Base-by-base conservation (phyloP, 1,284 basidiomycete species). In the Dichomitus squalens region DNA sequence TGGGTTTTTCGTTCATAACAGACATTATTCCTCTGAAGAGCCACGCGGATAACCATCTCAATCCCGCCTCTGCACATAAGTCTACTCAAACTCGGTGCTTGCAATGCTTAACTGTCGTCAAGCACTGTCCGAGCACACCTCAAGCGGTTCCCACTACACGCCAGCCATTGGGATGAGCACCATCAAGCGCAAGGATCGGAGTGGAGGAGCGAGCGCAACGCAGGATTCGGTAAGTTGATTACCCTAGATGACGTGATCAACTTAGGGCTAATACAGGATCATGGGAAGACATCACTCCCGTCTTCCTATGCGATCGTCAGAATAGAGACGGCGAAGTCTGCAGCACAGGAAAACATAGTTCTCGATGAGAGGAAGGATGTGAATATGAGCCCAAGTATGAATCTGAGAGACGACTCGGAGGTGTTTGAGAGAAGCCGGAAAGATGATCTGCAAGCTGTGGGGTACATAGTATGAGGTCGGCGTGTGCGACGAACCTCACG, bases 31-130 rank as follows among this genome's bases (percentile, higher is more conserved):
- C 16, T 3, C n/a, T 5, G 39, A 23, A 38, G 21, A 27, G 49
- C 14, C 36, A 39, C 7, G 7, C 36, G 27, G 21, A 18, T 7
- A 29, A 39, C 7, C 41, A 1, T 12, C 4, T 7, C 40, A 51
- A n/a, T n/a, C n/a, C n/a, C n/a, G n/a, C n/a, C n/a, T n/a, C n/a
- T n/a, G n/a, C n/a, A n/a, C n/a, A n/a, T n/a, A n/a, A n/a, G 49
- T 38, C 16, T 51, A 51, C 49, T 25, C 36, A 9, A 51, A 51
- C 27, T 51, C 49, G 49, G 49, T 51, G 5, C 49, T 51, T 16
- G 49, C 49, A 12, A 38, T 51, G 38, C 41, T 44, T 23, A 44
- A 44, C 41, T 44, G 41, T 27, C 41, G 41, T n/a, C 41, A 29
- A 7, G 41, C 41, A n/a, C 25, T 44, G 14, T 12, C 39, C 20